A percentile compares a stretch with the other conserved stretches of the same genome.
These are phyloP conservation scores for Yamadazyma blattariae DNA, from an alignment of 1,139 yeast genomes.

Conservation along the genomic window DNA sequence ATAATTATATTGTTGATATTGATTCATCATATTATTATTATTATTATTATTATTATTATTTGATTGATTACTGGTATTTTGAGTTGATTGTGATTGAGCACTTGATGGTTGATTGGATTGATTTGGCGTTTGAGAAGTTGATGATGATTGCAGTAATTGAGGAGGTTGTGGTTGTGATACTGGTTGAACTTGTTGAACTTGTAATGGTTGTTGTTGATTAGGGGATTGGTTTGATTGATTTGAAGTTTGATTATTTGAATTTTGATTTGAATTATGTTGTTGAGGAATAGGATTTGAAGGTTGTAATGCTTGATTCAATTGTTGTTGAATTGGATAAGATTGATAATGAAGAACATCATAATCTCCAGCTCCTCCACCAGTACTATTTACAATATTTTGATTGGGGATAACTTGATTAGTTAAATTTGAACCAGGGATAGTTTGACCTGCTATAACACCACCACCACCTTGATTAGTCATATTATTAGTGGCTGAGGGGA, in stretches of 20 bases:
- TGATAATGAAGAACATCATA: slow-evolving; percentile 4
- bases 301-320: slow-evolving; percentile 14
- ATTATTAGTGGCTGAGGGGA: too few relatives aligned
- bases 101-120: background rate
- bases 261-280: background rate
- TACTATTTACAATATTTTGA: background rate
- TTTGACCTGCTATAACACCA: background rate
- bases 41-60: background rate
- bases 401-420: background rate
- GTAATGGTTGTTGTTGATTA: background rate
- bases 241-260: slow-evolving; percentile 1
- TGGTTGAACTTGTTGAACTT: background rate
- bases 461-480: background rate
- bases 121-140: background rate
- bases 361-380: background rate
- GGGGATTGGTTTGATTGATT: slow-evolving; percentile 3
- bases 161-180: background rate
- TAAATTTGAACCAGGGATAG: background rate
- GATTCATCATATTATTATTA: background rate
- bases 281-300: slow-evolving; percentile 15
- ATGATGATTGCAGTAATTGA: background rate
- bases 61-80: background rate
- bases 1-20: slow-evolving; percentile 1
- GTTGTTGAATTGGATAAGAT: slow-evolving; percentile 14
- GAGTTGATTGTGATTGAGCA: background rate